phyloP scores from a whole-genome alignment of 495 filamentous ascomycete genomes.

The Aspergillus cavernicola region DNA sequence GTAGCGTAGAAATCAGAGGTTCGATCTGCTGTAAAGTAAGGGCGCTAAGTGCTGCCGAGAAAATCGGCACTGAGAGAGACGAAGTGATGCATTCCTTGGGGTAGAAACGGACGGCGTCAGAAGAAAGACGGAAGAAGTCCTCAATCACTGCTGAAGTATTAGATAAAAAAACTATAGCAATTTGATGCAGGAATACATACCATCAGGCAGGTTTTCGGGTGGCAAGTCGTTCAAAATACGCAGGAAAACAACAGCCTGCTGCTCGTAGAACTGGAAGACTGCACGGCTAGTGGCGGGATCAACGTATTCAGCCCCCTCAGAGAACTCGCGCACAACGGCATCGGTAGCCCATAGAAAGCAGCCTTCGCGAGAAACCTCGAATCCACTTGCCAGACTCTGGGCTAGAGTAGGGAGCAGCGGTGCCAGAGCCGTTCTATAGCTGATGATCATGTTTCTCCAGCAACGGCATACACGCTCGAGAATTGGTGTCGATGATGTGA shows the following conservation, averaged over 20 bases:
- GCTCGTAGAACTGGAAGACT: conserved; percentile 92
- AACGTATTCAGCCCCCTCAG: conserved; percentile 80
- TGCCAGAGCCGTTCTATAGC: conserved; percentile 83
- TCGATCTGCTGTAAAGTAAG: conserved; percentile 86
- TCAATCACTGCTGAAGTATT: conserved; percentile 69
- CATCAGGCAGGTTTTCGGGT: conserved; percentile 84
- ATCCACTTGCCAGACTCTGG: conserved; percentile 79
- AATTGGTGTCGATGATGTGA: conserved; percentile 78
- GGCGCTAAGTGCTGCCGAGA: conserved; percentile 80
- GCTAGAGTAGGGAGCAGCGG: conserved; percentile 82
- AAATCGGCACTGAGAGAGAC: conserved; percentile 70
- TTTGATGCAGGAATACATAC: conserved; percentile 33
- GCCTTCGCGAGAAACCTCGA: conserved; percentile 81
- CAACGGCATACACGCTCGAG: conserved; percentile 90
- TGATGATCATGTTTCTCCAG: conserved; percentile 95
- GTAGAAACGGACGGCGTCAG: conserved; percentile 89
- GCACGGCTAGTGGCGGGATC: conserved; percentile 75
- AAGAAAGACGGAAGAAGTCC: conserved; percentile 92
- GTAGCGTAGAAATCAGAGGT: conserved; percentile 83
- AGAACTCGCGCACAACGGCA: conserved; percentile 92
- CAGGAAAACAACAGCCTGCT: conserved; percentile 83
- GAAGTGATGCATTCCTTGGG: conserved; percentile 77
- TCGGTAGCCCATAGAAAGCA: conserved; percentile 98
- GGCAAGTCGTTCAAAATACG: conserved; percentile 81
- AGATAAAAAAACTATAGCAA: not conserved